Evolutionary conservation across 225 moss, liverwort and hornwort genomes (phyloP), one percentile per base, ranked within the genome.

Genomic region (Bryum argenteum): DNA sequence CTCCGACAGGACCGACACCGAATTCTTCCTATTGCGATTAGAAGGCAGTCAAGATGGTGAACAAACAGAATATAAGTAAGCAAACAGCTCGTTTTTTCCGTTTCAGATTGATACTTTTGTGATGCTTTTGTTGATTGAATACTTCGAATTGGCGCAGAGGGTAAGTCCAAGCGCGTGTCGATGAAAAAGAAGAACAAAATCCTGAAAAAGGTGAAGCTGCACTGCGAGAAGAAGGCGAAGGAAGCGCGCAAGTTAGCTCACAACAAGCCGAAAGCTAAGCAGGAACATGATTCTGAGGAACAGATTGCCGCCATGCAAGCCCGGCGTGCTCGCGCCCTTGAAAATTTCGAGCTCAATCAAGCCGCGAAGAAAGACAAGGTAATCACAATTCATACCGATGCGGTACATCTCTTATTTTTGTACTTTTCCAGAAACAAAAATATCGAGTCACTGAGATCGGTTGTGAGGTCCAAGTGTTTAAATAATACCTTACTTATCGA

Each of bases 161-260:
- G 91, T 82, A 93, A 91, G 81, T 84, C 88, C 47, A 96, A 93
- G 85, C 96, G 93, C 22, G 90, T 82, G 20, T 80, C 96, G 0
- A 84, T 96, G 84, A 80, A 90, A 78, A 91, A 91, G 71, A 96
- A 96, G 80, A 91, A 88, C 59, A 96, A 96, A 72, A 86, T 96
- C 74, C 26, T 96, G 85, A 96, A 91, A 77, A 96, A 96, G 80
- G 91, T 93, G 65, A 93, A 96, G 83, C 84, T 93, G 75, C 96
- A 96, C 70, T 93, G 93, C 66, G 91, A 91, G 83, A 96, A 93
- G 89, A 96, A 96, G 80, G 90, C 90, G 1, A 96, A 96, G 78
- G 96, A 96, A 65, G 96, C 96, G 17, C 89, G 93, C 77, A 93
- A 90, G 77, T 47, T 82, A 20, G 84, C 81, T 1, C 84, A 76